Base-by-base conservation (phyloP, 305 asterid genomes). In the Fraxinus dipetala region DNA sequence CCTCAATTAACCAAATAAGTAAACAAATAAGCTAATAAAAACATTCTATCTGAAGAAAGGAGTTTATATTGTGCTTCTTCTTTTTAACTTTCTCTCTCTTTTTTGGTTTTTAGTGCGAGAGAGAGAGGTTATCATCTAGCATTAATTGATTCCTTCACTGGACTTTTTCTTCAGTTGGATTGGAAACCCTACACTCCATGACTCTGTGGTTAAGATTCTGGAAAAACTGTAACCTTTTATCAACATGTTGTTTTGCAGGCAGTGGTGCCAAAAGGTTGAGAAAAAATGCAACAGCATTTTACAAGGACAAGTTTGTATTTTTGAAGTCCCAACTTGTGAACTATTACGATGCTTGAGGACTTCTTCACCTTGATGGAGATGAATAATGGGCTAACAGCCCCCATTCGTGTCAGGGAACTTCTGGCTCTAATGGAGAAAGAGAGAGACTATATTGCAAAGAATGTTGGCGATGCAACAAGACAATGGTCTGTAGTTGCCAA, bases 401-500 rank as follows among this genome's bases (percentile, higher is more conserved):
- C 93, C 76, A 84, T 91, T 84, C 91, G 93, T 76, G 93, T 93
- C 85, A 82, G 65, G 90, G 97, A 90, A 86, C 93, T 93, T 72
- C 80, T 93, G 78, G 89, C 89, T 80, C 76, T 89, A 22, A 87
- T 93, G 92, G 87, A 87, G 86, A 90, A 84, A 78, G 92, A 88
- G 80, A 85, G 83, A 59, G 87, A 89, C 54, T 26, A 38, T 79
- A 18, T 24, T 76, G 88, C 67, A 79, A 56, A 56, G 67, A 88
- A 85, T 83, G 83, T 78, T 38, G 80, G 84, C 61, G 93, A 93
- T 30, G 79, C 83, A 2, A 86, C 83, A 1, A 85, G 93, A 85
- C 96, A 90, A 82, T 90, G 97, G 95, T 88, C 92, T 24, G 88
- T 90, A 30, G 92, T 93, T 85, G 93, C 91, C 43, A 85, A 86